A percentile compares a stretch with the other conserved stretches of the same genome.
These are phyloP conservation scores for Talaromyces adpressus DNA, from an alignment of 495 filamentous ascomycete genomes.

Conservation along the genomic window DNA sequence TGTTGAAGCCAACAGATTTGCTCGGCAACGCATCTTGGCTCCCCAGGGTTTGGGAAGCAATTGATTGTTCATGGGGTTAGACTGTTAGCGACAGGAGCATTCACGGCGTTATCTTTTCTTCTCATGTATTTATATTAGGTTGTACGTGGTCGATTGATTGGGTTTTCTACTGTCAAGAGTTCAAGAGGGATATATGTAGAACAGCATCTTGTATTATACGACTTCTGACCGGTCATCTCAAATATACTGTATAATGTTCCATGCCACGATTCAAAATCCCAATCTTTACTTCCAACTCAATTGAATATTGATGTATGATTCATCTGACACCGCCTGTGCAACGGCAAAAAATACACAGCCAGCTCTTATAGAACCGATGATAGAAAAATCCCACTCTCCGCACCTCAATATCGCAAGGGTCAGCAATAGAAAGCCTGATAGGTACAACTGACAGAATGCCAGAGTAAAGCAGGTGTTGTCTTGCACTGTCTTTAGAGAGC, in stretches of 20 bases:
- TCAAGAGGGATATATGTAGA: not conserved
- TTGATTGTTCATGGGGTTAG: not conserved
- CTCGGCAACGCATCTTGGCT: slow-evolving; percentile 67
- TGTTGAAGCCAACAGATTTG: slow-evolving; percentile 64
- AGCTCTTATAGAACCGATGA: slow-evolving; percentile 80
- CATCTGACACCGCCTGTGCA: slow-evolving; percentile 91
- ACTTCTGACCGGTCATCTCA: not conserved
- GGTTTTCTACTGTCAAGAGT: not conserved
- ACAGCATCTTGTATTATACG: slow-evolving; percentile 3
- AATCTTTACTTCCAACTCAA: not conserved
- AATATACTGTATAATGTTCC: not conserved
- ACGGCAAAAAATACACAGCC: slow-evolving; percentile 60
- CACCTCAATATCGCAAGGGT: slow-evolving; percentile 72
- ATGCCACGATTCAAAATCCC: not conserved
- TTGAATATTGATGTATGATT: slow-evolving; percentile 51
- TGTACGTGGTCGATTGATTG: not conserved
- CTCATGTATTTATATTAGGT: slow-evolving; percentile 3
- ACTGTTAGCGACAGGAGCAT: slow-evolving; percentile 5
- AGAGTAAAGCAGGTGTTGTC: slow-evolving; percentile 50
- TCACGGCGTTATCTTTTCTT: slow-evolving; percentile 6
- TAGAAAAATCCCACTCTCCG: slow-evolving; percentile 59
- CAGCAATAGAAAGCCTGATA: slow-evolving; percentile 57
- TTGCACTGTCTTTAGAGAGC: slow-evolving; percentile 86
- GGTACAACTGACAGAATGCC: slow-evolving; percentile 59
- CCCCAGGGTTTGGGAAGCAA: slow-evolving; percentile 36